Evolutionary conservation across 2,329 filamentous ascomycete species (phyloP).

Genomic region (Parascedosporium putredinis): DNA sequence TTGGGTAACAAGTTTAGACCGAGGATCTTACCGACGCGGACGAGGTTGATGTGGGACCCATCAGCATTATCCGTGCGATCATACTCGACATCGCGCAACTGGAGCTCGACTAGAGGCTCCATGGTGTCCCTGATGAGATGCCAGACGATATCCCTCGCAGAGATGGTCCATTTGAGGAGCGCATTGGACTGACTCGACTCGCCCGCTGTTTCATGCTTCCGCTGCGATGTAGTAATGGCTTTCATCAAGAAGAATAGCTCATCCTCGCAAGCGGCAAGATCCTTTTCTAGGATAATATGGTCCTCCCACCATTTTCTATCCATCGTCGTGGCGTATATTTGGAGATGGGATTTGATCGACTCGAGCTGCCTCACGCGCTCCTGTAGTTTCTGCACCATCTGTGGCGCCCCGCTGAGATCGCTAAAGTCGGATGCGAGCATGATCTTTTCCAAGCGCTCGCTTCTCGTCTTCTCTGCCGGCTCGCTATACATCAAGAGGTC

Average conservation of each 20-base stretch:
- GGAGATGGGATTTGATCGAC: constrained; percentile 94
- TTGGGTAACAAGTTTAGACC: constrained; percentile 84
- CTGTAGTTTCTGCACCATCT: constrained; percentile 85
- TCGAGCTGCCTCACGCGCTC: constrained; percentile 87
- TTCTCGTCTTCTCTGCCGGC: constrained; percentile 93
- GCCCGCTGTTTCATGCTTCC: constrained; percentile 65
- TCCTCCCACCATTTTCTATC: constrained; percentile 90
- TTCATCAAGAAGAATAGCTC: constrained; percentile 99
- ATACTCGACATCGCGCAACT: constrained; percentile 82
- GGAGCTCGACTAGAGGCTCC: constrained; percentile 84
- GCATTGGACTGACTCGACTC: constrained; percentile 46
- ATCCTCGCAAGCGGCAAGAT: constrained; percentile 82
- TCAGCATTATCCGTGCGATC: constrained; percentile 95
- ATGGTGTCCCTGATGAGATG: constrained; percentile 82
- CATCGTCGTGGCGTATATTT: constrained; percentile 77
- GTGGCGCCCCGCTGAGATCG: constrained; percentile 83
- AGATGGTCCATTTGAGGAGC: constrained; percentile 82
- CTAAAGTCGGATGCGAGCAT: constrained; percentile 98
- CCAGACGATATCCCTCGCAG: constrained; percentile 94
- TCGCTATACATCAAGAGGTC: constrained; percentile 95
- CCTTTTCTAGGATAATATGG: constrained; percentile 75
- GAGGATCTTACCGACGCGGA: constrained; percentile 79
- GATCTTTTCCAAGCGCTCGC: constrained; percentile 91
- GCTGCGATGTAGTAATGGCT: constrained; percentile 91
- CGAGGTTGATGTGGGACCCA: constrained; percentile 86